Evolutionary conservation across 2,329 filamentous ascomycete species (phyloP), one percentile per base, ranked within the genome.

Genomic region (Diaporthe destruens): DNA sequence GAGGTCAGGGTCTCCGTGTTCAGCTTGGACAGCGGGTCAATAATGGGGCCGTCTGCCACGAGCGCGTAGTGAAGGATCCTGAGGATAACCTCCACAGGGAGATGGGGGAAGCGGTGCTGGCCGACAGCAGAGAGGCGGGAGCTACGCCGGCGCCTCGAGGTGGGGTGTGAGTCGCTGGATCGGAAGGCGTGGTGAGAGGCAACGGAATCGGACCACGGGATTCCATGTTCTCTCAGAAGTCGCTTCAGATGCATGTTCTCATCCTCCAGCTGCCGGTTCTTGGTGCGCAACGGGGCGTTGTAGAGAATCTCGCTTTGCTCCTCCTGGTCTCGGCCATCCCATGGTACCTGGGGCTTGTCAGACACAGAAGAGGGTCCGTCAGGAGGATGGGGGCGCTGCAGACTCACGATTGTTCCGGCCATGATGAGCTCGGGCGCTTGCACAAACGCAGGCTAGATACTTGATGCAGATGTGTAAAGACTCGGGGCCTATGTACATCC

Each of bases 81-180:
- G 34, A 90, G 78, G 67, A 88, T 82, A 56, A 90, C 82, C 78
- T 90, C 88, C 36, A 83, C 84, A 0, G 88, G 88, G 14, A 89
- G 81, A 53, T 83, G 81, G 0, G 85, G 87, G 51, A 84, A 77
- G 14, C 71, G 71, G 54, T 69, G 57, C 20, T 70, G 54, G 51
- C n/a, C 77, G 75, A 57, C 79, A 75, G 39, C 77, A 18, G 75
- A 77, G 36, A 75, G 74, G 23, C 81, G 80, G 16, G 80, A 81
- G 42, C 70, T 71, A 12, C 75, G 75, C 44, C 78, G 73, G 18
- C 79, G 79, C 47, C 74, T 72, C 49, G 71, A 72, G 57, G 72
- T 72, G 16, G 36, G 39, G 57, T 53, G 76, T 63, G 79, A 80
- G 53, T 80, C 79, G 36, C 78, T 75, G 74, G 79, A 81, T 75